phyloP scores from a whole-genome alignment of 345 rosid species.

The Citrus cavaleriei region DNA sequence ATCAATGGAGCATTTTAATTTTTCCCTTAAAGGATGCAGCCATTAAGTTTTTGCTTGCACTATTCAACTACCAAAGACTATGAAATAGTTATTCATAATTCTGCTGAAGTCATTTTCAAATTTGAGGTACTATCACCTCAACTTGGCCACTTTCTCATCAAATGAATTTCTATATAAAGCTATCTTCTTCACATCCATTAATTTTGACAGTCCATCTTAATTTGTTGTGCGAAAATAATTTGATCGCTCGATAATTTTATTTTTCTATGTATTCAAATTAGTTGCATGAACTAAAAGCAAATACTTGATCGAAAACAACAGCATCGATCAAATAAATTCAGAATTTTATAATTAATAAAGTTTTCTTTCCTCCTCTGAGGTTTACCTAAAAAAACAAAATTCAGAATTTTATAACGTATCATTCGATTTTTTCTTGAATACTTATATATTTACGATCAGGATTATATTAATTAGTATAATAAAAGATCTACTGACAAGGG shows the following conservation, averaged over 20 bases:
- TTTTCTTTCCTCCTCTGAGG: too few relatives aligned
- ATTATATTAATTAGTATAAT: too few relatives aligned
- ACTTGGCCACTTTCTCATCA: conserved; percentile 13
- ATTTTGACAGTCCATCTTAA: conserved; percentile 27
- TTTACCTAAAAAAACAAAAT: too few relatives aligned
- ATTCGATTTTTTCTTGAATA: too few relatives aligned
- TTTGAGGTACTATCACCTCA: conserved; percentile 11
- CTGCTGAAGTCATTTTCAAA: conserved; percentile 16
- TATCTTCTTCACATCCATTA: conserved; percentile 13
- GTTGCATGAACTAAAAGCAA: not conserved
- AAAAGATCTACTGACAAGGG: too few relatives aligned
- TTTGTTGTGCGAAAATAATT: not conserved
- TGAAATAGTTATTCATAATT: not conserved
- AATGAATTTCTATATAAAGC: conserved; percentile 16
- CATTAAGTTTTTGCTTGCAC: not conserved
- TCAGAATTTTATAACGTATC: too few relatives aligned
- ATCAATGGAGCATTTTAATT: not conserved
- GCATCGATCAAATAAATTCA: not conserved
- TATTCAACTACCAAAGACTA: conserved; percentile 17
- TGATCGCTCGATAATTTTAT: not conserved
- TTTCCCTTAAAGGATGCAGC: not conserved
- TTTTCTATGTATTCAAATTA: not conserved
- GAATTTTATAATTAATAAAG: not conserved
- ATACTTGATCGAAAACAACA: not conserved
- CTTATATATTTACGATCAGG: too few relatives aligned